These are phyloP conservation scores for Phoma sp. DNA, from an alignment of 2,329 filamentous ascomycete species.

Conservation along the genomic window DNA sequence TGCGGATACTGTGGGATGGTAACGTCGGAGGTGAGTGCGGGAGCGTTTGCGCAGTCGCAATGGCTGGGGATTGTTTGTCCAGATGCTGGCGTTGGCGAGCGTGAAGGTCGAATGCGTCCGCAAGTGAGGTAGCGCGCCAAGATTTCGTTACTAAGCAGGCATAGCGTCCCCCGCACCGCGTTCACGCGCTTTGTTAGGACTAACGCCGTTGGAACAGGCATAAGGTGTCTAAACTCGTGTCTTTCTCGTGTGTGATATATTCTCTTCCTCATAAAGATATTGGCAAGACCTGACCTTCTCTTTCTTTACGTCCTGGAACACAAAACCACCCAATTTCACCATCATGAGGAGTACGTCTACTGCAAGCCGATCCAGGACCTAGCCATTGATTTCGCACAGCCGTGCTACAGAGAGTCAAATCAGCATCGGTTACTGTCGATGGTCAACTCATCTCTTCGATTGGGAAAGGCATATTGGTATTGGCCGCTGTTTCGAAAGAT, in stretches of 20 bases:
- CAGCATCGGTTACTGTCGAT: slow-evolving; percentile 94
- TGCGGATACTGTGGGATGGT: slow-evolving; percentile 4
- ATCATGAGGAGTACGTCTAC: slow-evolving; percentile 31
- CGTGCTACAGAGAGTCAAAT: slow-evolving; percentile 91
- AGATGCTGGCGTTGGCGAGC: slow-evolving; percentile 2
- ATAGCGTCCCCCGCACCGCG: slow-evolving; percentile 15
- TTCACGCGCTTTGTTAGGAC: slow-evolving; percentile 13
- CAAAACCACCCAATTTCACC: slow-evolving; percentile 16
- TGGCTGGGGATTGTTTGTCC: slow-evolving; percentile 27
- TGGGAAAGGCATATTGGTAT: slow-evolving; percentile 85
- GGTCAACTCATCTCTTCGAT: slow-evolving; percentile 89
- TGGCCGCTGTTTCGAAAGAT: slow-evolving; percentile 88
- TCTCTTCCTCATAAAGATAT: neutral
- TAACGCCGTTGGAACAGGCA: slow-evolving; percentile 1
- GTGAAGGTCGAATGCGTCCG: slow-evolving; percentile 36
- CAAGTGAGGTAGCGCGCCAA: slow-evolving; percentile 21
- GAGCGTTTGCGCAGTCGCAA: slow-evolving; percentile 26
- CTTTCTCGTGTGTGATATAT: neutral
- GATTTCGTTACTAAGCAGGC: too few relatives aligned
- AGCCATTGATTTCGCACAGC: slow-evolving; percentile 59
- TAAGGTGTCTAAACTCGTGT: slow-evolving; percentile 4
- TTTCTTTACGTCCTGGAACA: neutral
- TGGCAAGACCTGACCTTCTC: neutral
- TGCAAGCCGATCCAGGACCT: slow-evolving; percentile 9
- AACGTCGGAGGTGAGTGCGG: slow-evolving; percentile 24